A percentile compares a stretch with the other conserved stretches of the same genome.
phyloP scores from a whole-genome alignment of 192 early-diverging fungal genomes.

The Coemansia pectinata region DNA sequence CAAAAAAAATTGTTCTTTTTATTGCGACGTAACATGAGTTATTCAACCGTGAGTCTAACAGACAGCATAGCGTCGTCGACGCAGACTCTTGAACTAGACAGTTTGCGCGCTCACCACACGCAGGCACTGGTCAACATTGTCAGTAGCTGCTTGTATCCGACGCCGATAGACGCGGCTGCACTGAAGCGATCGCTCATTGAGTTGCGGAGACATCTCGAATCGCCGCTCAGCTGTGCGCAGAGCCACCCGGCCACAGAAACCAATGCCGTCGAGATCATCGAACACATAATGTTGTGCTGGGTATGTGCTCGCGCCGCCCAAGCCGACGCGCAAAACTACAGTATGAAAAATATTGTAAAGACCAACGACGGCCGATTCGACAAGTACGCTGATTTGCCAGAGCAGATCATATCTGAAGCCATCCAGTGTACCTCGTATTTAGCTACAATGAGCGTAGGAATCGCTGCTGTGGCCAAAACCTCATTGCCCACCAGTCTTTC shows the following conservation, averaged over 20 bases:
- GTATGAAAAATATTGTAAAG: not conserved
- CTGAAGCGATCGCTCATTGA: conserved; percentile 19
- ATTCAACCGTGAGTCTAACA: conserved; percentile 9
- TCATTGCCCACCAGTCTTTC: conserved; percentile 40
- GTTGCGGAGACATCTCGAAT: conserved; percentile 42
- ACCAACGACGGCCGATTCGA: conserved; percentile 21
- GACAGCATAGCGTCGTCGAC: conserved; percentile 20
- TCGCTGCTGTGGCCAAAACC: conserved; percentile 28
- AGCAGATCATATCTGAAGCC: conserved; percentile 12
- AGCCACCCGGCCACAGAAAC: conserved; percentile 40
- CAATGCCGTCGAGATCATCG: conserved; percentile 30
- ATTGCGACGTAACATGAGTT: conserved; percentile 1
- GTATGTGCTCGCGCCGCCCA: conserved; percentile 40
- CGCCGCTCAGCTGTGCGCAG: conserved; percentile 22
- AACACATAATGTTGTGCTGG: conserved; percentile 46
- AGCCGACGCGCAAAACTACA: conserved; percentile 36
- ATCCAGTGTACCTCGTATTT: conserved; percentile 35
- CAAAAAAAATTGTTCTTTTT: not conserved
- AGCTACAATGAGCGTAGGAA: conserved; percentile 33
- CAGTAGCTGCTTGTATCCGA: conserved; percentile 25
- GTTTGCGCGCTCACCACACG: conserved; percentile 32
- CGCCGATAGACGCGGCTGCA: conserved; percentile 11
- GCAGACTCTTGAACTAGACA: conserved; percentile 29
- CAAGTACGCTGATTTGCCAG: conserved; percentile 31
- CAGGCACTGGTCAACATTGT: conserved; percentile 41